Conservation (phyloP, 306 rosid genomes). For the Luffa acutangula region DNA sequence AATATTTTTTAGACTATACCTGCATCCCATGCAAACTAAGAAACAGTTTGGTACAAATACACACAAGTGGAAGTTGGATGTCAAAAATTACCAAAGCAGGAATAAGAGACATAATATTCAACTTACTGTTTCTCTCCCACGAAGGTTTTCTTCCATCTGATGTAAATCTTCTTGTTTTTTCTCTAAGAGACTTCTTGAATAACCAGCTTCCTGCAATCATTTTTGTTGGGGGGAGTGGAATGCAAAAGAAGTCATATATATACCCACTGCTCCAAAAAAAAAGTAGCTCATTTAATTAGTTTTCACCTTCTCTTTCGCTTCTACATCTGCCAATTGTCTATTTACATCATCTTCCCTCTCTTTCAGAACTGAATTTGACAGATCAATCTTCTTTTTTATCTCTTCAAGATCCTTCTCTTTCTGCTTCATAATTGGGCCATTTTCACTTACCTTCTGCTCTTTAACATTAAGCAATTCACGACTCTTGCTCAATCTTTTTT, state of each 20-base stretch:
- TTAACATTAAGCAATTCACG: constrained; percentile 35
- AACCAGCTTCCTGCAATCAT: constrained; percentile 50
- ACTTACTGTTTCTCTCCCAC: constrained; percentile 68
- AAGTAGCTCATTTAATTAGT: constrained; percentile 3
- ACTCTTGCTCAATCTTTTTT: constrained; percentile 40
- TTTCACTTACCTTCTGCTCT: constrained; percentile 49
- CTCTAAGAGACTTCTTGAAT: constrained; percentile 28
- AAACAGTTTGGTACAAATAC: neutral
- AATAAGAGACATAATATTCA: neutral
- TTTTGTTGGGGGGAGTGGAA: neutral
- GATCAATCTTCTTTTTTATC: constrained; percentile 31
- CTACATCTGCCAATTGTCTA: constrained; percentile 37
- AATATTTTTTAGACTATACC: neutral
- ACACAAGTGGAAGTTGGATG: neutral
- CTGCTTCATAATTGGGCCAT: constrained; percentile 37
- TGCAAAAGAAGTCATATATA: neutral
- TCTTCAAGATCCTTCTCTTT: constrained; percentile 52
- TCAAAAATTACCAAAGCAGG: neutral
- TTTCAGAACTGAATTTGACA: constrained; percentile 30
- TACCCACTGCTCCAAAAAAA: neutral
- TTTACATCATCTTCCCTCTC: constrained; percentile 52
- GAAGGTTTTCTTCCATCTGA: constrained; percentile 48
- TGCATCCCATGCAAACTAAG: neutral
- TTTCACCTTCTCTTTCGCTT: constrained; percentile 52
- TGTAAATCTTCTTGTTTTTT: constrained; percentile 46